Base-by-base conservation (phyloP, 257 asterid genomes). In the Plantago major region DNA sequence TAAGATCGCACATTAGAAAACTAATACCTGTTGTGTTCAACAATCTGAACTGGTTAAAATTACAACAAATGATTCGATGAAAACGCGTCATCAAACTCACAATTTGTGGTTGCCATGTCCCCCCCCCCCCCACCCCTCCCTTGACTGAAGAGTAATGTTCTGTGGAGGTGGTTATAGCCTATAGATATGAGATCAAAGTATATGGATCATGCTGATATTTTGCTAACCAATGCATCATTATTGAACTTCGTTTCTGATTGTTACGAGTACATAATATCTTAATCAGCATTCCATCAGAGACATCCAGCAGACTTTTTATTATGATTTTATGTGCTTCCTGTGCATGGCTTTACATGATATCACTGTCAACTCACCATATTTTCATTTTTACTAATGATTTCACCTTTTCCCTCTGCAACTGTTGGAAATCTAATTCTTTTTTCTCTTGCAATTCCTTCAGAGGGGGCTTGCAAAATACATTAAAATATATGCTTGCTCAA, bases 391-490 rank as follows among this genome's bases (percentile, higher is more conserved):
- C 42, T 30, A 42, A 58, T 62, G n/a, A 7, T 68, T 46, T 46
- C 58, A 69, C 33, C 52, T 15, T n/a, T 45, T 56, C 58, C 66
- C 40, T 58, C 58, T 37, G 14, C 11, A 45, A 9, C 43, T 46
- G 47, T 53, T 37, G 33, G 16, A 53, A 53, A 28, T 53, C 3
- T 53, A 9, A 26, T 10, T 52, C 18, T 52, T 37, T 19, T 26
- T 22, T 62, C 55, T 68, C 42, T 64, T 42, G 13, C 70, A 40
- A 40, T 77, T 80, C 74, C 46, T 71, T 75, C 65, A 91, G 98
- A 82, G 85, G 60, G 94, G 88, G 50, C 90, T 91, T 74, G 98
- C 98, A 47, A 74, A 89, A 55, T 91, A 91, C 84, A 77, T 91
- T 51, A 84, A 91, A 76, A 84, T 22, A 71, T 79, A 79, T 66